These are phyloP conservation scores for Calvatia gigantea DNA, from an alignment of 768 basidiomycete genomes.

Conservation along the genomic window DNA sequence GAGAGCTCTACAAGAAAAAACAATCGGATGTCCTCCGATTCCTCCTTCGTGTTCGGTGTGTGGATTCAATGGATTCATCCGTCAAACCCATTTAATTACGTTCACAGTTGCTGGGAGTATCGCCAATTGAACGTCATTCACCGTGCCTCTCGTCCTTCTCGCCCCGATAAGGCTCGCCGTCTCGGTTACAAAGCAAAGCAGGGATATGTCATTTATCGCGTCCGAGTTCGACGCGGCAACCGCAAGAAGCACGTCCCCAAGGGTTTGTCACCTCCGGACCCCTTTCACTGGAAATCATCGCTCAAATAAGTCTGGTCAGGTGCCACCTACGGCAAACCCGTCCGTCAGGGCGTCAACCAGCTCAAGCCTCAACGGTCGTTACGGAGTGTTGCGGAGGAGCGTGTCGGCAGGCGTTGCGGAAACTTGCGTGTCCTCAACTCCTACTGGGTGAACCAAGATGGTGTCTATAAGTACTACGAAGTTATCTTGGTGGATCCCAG, in stretches of 20 bases:
- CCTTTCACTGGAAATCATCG: not conserved
- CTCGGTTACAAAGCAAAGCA: slow-evolving; percentile 99
- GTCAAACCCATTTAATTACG: not conserved
- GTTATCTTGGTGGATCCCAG: slow-evolving; percentile 96
- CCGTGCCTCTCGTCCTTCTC: slow-evolving; percentile 95
- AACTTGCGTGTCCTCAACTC: slow-evolving; percentile 97
- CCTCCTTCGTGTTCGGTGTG: slow-evolving; percentile 92
- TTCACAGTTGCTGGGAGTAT: slow-evolving; percentile 91
- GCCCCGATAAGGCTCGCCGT: slow-evolving; percentile 98
- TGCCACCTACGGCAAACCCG: slow-evolving; percentile 99
- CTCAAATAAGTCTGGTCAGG: slow-evolving; percentile 37
- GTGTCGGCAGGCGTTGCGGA: slow-evolving; percentile 93
- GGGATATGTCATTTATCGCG: slow-evolving; percentile 96
- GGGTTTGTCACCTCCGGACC: slow-evolving; percentile 50
- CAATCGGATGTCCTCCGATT: slow-evolving; percentile 97
- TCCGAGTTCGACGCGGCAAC: slow-evolving; percentile 97
- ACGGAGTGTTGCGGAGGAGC: slow-evolving; percentile 94
- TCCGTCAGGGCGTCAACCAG: slow-evolving; percentile 99
- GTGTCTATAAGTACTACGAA: slow-evolving; percentile 99
- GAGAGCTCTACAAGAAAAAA: slow-evolving; percentile 98
- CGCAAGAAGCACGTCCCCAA: slow-evolving; percentile 98
- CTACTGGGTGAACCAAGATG: slow-evolving; percentile 99
- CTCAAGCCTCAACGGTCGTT: slow-evolving; percentile 96
- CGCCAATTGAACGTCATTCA: slow-evolving; percentile 98
- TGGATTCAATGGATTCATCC: slow-evolving; percentile 11